Evolutionary conservation across 495 filamentous ascomycete species (phyloP), one percentile per base, ranked within the genome.

Genomic region (Choiromyces venosus): DNA sequence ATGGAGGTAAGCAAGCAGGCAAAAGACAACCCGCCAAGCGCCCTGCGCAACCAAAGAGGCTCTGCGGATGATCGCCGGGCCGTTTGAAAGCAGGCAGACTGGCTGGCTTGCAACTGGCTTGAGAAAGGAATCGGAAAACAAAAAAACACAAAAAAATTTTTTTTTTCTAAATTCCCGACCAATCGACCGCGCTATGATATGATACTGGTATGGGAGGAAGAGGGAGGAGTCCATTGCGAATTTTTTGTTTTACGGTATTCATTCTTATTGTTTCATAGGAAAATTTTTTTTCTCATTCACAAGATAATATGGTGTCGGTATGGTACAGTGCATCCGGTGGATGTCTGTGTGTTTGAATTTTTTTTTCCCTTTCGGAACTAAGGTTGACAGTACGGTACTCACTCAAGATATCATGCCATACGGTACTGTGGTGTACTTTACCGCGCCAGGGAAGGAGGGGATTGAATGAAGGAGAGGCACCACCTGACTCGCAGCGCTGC

Each of bases 31-130:
- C 52, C 52, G 25, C 25, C 52, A 33, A 33, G 52, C 25, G 33
- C 33, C 4, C 10, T 61, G 52, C 52, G 52, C 33, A 29, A 61
- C 52, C 14, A 16, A 33, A 16, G 52, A 33, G 52, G 52, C 52
- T 61, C 52, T 61, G 52, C 52, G 52, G 52, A 29, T 61, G 52
- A 61, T 61, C 52, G 52, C 4, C 52, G 52, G 52, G 52, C 52
- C 52, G 52, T 61, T 61, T 16, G 52, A 33, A 61, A 61, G 52
- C 52, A 61, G 52, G 52, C 25, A 4, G 52, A 25, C 52, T 61
- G 52, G 52, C 25, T 14, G 52, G 52, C 52, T 61, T 12, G n/a
- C 52, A 33, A 61, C 52, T 61, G 52, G 52, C 52, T 12, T 4
- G 46, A 61, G 52, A 12, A n/a, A 61, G 25, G 52, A 61, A 33